A percentile compares a stretch with the other conserved stretches of the same genome.
Conservation (phyloP, 331 rosid species). For the Malus hybrid region DNA sequence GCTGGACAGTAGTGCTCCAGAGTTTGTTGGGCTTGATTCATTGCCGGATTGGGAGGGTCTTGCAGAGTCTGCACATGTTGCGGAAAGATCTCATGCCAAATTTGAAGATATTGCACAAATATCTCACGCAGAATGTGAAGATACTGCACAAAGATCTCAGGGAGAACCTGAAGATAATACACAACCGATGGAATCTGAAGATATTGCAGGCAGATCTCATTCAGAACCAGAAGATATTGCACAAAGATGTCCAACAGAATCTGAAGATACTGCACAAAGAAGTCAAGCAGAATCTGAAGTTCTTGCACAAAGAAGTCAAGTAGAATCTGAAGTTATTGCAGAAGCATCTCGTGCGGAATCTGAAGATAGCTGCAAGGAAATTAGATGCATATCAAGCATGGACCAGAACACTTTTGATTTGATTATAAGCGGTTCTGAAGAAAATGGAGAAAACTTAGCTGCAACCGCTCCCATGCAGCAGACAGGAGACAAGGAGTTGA, state of each 20-base stretch:
- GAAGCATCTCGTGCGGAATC: constrained; percentile 17
- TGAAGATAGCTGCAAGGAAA: constrained; percentile 48
- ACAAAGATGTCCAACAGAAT: not conserved
- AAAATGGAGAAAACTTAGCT: constrained; percentile 30
- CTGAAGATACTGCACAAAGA: constrained; percentile 13
- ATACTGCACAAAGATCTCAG: not conserved
- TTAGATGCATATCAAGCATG: constrained; percentile 28
- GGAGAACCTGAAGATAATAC: constrained; percentile 19
- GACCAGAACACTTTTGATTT: constrained; percentile 5
- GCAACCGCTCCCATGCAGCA: not conserved
- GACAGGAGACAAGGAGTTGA: constrained; percentile 21
- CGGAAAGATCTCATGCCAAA: not conserved
- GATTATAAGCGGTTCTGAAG: constrained; percentile 19
- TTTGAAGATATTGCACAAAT: constrained; percentile 12
- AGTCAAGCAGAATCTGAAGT: constrained; percentile 15
- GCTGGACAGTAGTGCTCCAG: constrained; percentile 39
- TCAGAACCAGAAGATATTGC: not conserved
- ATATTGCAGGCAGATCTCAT: too few relatives aligned
- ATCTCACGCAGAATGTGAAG: constrained; percentile 22
- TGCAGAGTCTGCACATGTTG: constrained; percentile 24
- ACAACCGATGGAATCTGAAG: too few relatives aligned
- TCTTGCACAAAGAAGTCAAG: not conserved
- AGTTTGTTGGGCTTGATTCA: constrained; percentile 42
- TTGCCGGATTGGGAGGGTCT: constrained; percentile 55
- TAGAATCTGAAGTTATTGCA: constrained; percentile 27